Base-by-base conservation (phyloP, 371 early-diverging fungal genomes). In the Saksenaea vasiformis region DNA sequence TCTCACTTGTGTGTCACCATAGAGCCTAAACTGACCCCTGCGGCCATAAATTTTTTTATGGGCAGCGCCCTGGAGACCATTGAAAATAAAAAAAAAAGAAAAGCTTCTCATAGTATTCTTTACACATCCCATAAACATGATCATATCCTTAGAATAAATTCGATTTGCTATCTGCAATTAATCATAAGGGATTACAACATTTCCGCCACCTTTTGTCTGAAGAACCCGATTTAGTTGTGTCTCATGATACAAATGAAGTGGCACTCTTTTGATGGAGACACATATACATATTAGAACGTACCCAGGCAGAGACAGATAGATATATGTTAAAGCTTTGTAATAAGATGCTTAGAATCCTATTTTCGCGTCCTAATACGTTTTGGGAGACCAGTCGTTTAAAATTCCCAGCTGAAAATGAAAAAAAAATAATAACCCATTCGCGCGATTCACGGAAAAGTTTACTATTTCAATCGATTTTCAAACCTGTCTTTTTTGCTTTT, bases 161-260 rank as follows among this genome's bases (percentile, higher is more conserved):
- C 11, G 39, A 39, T 39, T 39, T n/a, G 39, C 39, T 14, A 11
- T 14, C 11, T 39, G 39, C 39, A 39, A 39, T 14, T 11, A 39
- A 39, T 11, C 39, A 11, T 47, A 22, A 47, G 11, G 27, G 1
- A 11, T 47, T 31, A 31, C 17, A 10, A 22, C 24, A 22, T 5
- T 17, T 47, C 11, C 7, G 17, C 51, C 17, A 47, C 51, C n/a
- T 10, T 47, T 7, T 7, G 22, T 47, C 24, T 22, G 22, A 10
- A 8, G 51, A 47, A 22, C 51, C 51, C 51, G 51, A 47, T 47
- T 22, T 47, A 22, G 51, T 47, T 47, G 51, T 47, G 51, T 47
- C 51, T 22, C 51, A 47, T 47, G 51, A 47, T 47, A 47, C 51
- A 47, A 26, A 47, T 3, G 51, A 47, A 47, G 51, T 47, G 51